These are phyloP conservation scores for Lentinula raphanica DNA, from an alignment of 768 basidiomycete species.

Conservation along the genomic window DNA sequence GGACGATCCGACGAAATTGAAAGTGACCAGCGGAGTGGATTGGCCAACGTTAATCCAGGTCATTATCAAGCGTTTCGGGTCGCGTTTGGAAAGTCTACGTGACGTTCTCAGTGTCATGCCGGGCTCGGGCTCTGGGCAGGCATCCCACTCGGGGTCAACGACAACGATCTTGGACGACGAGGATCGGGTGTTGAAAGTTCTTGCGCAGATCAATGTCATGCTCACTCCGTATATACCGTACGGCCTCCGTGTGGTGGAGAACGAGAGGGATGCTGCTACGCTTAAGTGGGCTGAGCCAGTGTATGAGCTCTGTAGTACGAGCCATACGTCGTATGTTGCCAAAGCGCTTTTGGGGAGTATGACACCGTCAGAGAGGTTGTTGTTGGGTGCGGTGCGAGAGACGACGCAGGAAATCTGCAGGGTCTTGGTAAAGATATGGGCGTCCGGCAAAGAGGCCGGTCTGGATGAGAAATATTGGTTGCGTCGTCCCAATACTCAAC, in stretches of 20 bases:
- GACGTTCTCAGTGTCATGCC: conserved; percentile 33
- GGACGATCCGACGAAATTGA: conserved; percentile 11
- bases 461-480: conserved; percentile 13
- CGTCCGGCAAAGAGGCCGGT: conserved; percentile 28
- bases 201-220: conserved; percentile 25
- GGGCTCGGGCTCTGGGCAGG: conserved; percentile 11
- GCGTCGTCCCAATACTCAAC: background rate
- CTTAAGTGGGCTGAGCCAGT: conserved; percentile 31
- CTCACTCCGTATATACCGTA: conserved; percentile 26
- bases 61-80: conserved; percentile 36
- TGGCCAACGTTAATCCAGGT: conserved; percentile 35
- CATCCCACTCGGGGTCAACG: conserved; percentile 7
- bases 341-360: conserved; percentile 10
- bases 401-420: conserved; percentile 43
- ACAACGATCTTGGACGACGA: conserved; percentile 2
- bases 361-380: conserved; percentile 24
- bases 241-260: background rate
- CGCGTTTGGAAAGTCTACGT: conserved; percentile 34
- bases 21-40: conserved; percentile 30
- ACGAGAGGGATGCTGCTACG: background rate
- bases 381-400: conserved; percentile 25
- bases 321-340: conserved; percentile 24
- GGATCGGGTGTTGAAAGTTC: conserved; percentile 17
- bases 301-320: conserved; percentile 26
- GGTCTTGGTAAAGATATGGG: conserved; percentile 42